phyloP scores from a whole-genome alignment of 192 early-diverging fungal genomes.

The Mortierella alpina region DNA sequence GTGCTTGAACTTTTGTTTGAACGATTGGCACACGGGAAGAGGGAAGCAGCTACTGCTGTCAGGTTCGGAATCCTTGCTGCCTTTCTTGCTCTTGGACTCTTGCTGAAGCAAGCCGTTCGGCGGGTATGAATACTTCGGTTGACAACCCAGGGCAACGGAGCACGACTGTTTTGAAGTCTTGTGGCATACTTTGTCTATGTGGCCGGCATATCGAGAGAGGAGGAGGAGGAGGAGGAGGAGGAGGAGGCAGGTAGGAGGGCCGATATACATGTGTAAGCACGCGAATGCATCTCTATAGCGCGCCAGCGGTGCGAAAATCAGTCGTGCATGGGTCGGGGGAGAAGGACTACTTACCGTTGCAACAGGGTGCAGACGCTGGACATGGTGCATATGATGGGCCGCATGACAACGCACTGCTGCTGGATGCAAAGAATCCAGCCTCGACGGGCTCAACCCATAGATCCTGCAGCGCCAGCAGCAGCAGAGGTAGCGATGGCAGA shows the following conservation, averaged over 20 bases:
- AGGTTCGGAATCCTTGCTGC: background rate
- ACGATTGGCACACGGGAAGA: slow-evolving; percentile 27
- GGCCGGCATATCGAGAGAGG: no score
- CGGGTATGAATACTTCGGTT: slow-evolving; percentile 17
- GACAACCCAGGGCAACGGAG: slow-evolving; percentile 30
- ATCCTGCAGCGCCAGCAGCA: slow-evolving; percentile 6
- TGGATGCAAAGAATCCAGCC: slow-evolving; percentile 12
- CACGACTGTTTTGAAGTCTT: slow-evolving; percentile 35
- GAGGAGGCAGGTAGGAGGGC: background rate
- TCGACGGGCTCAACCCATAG: slow-evolving; percentile 23
- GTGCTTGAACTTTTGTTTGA: slow-evolving; percentile 33
- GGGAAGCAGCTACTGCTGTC: slow-evolving; percentile 38
- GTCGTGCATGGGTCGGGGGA: background rate
- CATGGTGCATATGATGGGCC: slow-evolving; percentile 18
- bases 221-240: background rate
- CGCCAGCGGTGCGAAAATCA: background rate
- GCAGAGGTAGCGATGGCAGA: background rate
- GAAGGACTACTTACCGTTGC: slow-evolving; percentile 28
- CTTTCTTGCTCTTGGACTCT: background rate
- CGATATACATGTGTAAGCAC: background rate
- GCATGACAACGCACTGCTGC: background rate
- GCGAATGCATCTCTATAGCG: background rate
- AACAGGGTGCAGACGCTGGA: slow-evolving; percentile 26
- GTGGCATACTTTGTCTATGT: slow-evolving; percentile 33
- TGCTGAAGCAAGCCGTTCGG: background rate